These are phyloP conservation scores for Spatholobus suberectus DNA, from an alignment of 306 rosid genomes.

Conservation along the genomic window DNA sequence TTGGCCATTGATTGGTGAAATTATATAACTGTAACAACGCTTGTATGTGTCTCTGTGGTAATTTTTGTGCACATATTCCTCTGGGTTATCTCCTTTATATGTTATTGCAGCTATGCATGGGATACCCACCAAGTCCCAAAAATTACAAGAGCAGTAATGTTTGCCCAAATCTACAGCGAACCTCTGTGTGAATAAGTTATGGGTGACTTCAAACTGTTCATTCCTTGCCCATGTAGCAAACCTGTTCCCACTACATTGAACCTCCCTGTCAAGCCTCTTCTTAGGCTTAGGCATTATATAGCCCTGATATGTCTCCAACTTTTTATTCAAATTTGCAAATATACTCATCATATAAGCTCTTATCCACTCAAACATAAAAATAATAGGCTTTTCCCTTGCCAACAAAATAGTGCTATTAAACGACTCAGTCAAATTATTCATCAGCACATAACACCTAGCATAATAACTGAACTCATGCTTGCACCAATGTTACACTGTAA, in stretches of 20 bases:
- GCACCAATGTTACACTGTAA: background rate
- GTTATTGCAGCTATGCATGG: background rate
- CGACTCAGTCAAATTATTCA: background rate
- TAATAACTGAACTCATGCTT: background rate
- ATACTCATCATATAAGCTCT: too few relatives aligned
- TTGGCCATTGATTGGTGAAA: too few relatives aligned
- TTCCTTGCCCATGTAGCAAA: background rate
- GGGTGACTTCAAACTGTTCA: background rate
- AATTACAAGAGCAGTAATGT: background rate
- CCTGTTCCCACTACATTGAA: background rate
- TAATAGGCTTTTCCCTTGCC: background rate
- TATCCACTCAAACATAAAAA: background rate
- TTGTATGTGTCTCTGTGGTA: too few relatives aligned
- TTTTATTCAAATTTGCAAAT: too few relatives aligned
- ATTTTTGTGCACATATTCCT: too few relatives aligned
- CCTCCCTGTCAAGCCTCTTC: background rate
- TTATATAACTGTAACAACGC: too few relatives aligned
- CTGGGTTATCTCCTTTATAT: too few relatives aligned
- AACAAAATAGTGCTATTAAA: background rate
- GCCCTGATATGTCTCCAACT: background rate
- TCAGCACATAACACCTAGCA: background rate
- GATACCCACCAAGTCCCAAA: background rate
- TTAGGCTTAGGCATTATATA: too few relatives aligned
- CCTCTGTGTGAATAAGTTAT: background rate
- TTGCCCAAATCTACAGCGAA: background rate